Evolutionary conservation across 176 grass and related monocot species (phyloP).

Genomic region (Alopecurus myosuroides): DNA sequence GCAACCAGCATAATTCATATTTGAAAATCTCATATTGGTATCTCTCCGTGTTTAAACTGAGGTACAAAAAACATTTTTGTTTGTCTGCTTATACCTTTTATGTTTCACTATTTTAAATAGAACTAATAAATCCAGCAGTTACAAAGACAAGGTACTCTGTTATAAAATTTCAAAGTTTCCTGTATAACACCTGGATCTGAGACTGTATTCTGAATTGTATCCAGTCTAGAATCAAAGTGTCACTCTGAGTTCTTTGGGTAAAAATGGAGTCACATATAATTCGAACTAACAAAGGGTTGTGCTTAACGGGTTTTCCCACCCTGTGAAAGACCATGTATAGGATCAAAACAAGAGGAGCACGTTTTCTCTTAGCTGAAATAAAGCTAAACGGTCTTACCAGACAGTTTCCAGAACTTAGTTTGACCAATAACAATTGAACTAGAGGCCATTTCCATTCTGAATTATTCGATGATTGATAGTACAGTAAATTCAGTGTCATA

Average conservation of each 20-base stretch:
- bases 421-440: neutral
- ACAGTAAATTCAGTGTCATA: conserved; percentile 3
- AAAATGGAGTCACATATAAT: neutral
- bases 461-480: neutral
- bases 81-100: neutral
- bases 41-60: neutral
- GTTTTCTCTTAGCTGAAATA: neutral
- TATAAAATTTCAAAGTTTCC: neutral
- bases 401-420: neutral
- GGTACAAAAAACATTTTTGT: neutral
- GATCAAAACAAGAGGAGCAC: neutral
- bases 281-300: neutral
- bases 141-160: neutral
- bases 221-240: neutral
- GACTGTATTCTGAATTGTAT: neutral
- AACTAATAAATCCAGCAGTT: neutral
- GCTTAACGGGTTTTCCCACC: neutral
- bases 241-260: neutral
- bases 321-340: neutral
- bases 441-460: neutral
- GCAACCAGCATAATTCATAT: neutral
- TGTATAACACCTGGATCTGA: neutral
- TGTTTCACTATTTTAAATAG: neutral
- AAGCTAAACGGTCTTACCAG: neutral
- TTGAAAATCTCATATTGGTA: neutral